Percentiles rank a stretch among this genome's conserved stretches.
phyloP scores from a whole-genome alignment of 371 early-diverging fungal genomes.

The Synchytrium microbalum region DNA sequence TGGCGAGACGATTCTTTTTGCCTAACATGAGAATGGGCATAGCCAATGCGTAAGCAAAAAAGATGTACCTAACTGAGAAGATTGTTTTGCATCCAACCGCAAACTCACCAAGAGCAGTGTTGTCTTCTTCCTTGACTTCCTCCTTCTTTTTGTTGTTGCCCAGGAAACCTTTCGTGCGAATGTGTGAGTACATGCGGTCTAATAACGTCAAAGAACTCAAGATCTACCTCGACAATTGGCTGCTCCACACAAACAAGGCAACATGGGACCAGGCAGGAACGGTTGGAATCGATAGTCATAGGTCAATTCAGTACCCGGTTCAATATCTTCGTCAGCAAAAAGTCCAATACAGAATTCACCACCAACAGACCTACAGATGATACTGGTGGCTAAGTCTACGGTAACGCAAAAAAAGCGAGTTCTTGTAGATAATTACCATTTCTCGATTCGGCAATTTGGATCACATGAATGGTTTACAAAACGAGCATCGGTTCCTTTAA shows the following conservation, averaged over 20 bases:
- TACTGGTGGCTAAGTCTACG: too few relatives aligned
- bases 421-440: conserved; percentile 49
- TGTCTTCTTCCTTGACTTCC: too few relatives aligned
- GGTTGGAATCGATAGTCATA: conserved; percentile 81
- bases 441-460: conserved; percentile 89
- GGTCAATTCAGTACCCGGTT: conserved; percentile 63
- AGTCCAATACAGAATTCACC: conserved; percentile 70
- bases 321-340: conserved; percentile 66
- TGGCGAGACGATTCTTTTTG: too few relatives aligned
- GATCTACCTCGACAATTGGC: conserved; percentile 57
- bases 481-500: conserved; percentile 66
- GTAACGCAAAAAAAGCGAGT: background rate
- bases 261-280: conserved; percentile 47
- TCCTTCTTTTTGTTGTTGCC: too few relatives aligned
- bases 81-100: too few relatives aligned
- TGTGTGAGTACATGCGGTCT: too few relatives aligned
- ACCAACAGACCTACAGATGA: conserved; percentile 46
- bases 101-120: too few relatives aligned
- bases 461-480: conserved; percentile 75
- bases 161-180: too few relatives aligned
- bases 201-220: too few relatives aligned
- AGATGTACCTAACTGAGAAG: too few relatives aligned
- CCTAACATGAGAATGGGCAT: too few relatives aligned
- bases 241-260: conserved; percentile 66
- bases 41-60: too few relatives aligned